Conservation (phyloP, 2,329 filamentous ascomycete genomes). For the Ophiostoma sp. region DNA sequence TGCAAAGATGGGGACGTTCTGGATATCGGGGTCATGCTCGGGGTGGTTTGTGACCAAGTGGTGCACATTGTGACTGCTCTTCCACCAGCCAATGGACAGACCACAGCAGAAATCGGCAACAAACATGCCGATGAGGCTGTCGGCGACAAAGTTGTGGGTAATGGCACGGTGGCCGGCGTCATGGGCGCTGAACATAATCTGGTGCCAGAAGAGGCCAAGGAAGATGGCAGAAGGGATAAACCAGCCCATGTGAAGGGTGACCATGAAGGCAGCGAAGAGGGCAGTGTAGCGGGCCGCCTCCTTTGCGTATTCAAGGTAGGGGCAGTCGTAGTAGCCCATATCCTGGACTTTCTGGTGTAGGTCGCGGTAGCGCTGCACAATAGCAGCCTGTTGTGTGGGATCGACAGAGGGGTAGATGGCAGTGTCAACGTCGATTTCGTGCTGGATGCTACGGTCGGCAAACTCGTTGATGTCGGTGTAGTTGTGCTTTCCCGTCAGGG, state of each 20-base stretch:
- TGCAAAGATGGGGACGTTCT: constrained; percentile 66
- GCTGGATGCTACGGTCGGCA: constrained; percentile 36
- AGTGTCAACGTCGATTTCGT: constrained; percentile 36
- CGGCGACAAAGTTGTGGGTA: constrained; percentile 52
- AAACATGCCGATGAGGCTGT: constrained; percentile 58
- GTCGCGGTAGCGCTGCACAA: constrained; percentile 50
- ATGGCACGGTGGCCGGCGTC: constrained; percentile 61
- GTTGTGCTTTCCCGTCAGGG: background rate
- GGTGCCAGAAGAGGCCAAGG: constrained; percentile 62
- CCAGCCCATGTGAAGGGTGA: constrained; percentile 46
- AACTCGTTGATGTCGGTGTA: constrained; percentile 27
- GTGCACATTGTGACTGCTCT: constrained; percentile 63
- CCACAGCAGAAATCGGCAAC: constrained; percentile 62
- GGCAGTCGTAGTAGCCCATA: constrained; percentile 54
- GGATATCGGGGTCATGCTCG: constrained; percentile 55
- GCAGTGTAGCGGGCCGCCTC: constrained; percentile 51
- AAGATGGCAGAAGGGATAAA: constrained; percentile 54
- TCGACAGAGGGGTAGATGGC: constrained; percentile 50
- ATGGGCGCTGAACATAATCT: constrained; percentile 64
- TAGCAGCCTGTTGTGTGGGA: constrained; percentile 48
- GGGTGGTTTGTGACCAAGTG: constrained; percentile 62
- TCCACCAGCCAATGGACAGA: constrained; percentile 64
- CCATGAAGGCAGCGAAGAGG: constrained; percentile 47
- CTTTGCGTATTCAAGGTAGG: constrained; percentile 53
- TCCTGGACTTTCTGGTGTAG: constrained; percentile 52